Base-by-base conservation (phyloP, 495 filamentous ascomycete species). In the Neurospora tetraspora region DNA sequence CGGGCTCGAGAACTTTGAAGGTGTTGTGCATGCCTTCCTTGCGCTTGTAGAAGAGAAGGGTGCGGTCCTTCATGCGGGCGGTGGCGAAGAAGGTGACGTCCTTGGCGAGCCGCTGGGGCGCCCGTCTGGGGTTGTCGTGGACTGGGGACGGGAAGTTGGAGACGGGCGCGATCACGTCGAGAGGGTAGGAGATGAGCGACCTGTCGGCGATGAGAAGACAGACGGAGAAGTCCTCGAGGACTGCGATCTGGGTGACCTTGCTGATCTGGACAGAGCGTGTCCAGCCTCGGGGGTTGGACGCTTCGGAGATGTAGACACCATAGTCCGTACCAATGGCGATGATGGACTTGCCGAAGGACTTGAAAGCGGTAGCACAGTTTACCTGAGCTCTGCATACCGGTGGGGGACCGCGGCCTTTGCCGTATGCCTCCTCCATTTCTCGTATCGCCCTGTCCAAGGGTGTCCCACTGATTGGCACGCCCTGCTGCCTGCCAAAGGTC, bases 61-160 rank as follows among this genome's bases (percentile, higher is more conserved):
- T 92, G 8, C 96, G 89, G 73, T 99, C 96, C 84, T 99, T 99
- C 94, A 98, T 97, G 70, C 92, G 88, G 14, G 94, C 96, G 4
- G 93, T 93, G 7, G 94, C 93, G 80, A 98, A 98, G 86, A 98
- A 98, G 39, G 94, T 91, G 16, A 99, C 94, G 81, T 98, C 96
- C 72, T 93, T 90, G 59, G 94, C 96, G 39, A 99, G 84, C 76
- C 96, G 94, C 79, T 98, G 95, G 1, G 96, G 96, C 5, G 95
- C 93, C 70, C 90, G 88, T 27, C 92, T 88, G 16, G 84, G 84
- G 71, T 84, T 89, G 76, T 94, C 92, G 72, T 86, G 86, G 10
- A 86, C 81, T 18, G 89, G 86, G 5, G 86, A 81, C 0, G 88
- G 80, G 69, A 87, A 87, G 69, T 91, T 90, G 59, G 89, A 91